These are phyloP conservation scores for Tephrocybe sp. DNA, from an alignment of 768 basidiomycete genomes.

Conservation along the genomic window DNA sequence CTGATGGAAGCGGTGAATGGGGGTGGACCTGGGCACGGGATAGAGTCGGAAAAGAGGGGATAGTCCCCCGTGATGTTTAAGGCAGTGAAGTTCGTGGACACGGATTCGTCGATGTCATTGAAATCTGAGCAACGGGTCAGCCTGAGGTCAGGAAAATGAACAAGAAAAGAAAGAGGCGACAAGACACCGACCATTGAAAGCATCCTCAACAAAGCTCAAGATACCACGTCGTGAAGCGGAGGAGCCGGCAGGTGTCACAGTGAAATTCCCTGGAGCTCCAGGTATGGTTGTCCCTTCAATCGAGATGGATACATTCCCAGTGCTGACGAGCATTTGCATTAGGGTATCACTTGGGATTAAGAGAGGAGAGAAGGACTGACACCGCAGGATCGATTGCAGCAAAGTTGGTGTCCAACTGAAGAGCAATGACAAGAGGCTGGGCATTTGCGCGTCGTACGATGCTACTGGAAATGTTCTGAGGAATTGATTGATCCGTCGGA, in stretches of 20 bases:
- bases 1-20: conserved; percentile 23
- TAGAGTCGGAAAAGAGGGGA: conserved; percentile 28
- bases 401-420: conserved; percentile 39
- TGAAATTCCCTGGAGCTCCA: conserved; percentile 18
- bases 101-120: conserved; percentile 27
- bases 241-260: conserved; percentile 16
- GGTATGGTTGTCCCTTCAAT: conserved; percentile 23
- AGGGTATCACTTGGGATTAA: neutral
- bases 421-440: conserved; percentile 28
- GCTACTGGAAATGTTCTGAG: conserved; percentile 19
- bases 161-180: neutral
- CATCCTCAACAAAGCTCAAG: conserved; percentile 23
- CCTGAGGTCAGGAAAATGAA: neutral
- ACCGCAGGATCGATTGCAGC: conserved; percentile 21
- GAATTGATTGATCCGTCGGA: conserved; percentile 37
- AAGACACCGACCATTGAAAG: conserved; percentile 21
- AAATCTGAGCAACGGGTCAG: conserved; percentile 6
- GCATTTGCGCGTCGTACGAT: conserved; percentile 25
- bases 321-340: neutral
- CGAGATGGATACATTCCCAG: conserved; percentile 23
- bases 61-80: conserved; percentile 28
- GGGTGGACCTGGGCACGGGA: conserved; percentile 23
- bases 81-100: conserved; percentile 25
- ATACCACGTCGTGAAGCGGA: conserved; percentile 18
- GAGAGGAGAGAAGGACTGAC: conserved; percentile 1